Evolutionary conservation across 23 red algal species (phyloP), one percentile per base, ranked within the genome.

Genomic region (Gracilaria domingensis): DNA sequence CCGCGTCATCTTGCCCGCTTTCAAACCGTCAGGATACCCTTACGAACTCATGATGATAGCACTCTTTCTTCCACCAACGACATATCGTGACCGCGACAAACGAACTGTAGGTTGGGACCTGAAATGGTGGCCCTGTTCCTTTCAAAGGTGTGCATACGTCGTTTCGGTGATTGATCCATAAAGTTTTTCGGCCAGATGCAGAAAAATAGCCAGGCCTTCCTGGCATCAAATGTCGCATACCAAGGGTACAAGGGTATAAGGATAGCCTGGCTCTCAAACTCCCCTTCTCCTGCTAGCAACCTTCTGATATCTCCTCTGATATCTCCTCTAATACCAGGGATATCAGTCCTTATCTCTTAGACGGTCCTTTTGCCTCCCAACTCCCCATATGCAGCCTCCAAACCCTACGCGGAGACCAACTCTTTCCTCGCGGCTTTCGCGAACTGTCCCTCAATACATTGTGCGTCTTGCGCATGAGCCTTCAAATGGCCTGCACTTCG

Each of bases 391-490:
- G 72, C 72, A 77, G 42, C 23, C 72, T 3, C 26, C 72, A 50
- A 77, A 77, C 16, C 72, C 72, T 16, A 77, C 72, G 23, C 72
- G 26, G 26, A 77, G 72, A 50, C 72, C 72, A 4, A 77, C 72
- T 12, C 42, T 77, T 0, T 77, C 72, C 13, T 77, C 72, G 23
- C 72, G 72, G 7, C 72, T 77, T 4, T 77, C 72, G n/a, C 72
- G 72, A 45, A 77, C 72, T 29, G 72, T 92, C 25, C 89, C 89
- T 42, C 80, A 83, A 39, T 84, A 74, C 67, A 20, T 92, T 49
- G 71, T 79, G 16, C 62, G 56, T n/a, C 89, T 92, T 25, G 57
- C 89, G 17, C 77, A 92, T 61, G 89, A 92, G 50, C 89, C 89
- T 65, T 92, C 89, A 53, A 65, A 70, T 38, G 89, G 89, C 33